Conservation (phyloP, 768 basidiomycete genomes). For the Tephrocybe sp. region DNA sequence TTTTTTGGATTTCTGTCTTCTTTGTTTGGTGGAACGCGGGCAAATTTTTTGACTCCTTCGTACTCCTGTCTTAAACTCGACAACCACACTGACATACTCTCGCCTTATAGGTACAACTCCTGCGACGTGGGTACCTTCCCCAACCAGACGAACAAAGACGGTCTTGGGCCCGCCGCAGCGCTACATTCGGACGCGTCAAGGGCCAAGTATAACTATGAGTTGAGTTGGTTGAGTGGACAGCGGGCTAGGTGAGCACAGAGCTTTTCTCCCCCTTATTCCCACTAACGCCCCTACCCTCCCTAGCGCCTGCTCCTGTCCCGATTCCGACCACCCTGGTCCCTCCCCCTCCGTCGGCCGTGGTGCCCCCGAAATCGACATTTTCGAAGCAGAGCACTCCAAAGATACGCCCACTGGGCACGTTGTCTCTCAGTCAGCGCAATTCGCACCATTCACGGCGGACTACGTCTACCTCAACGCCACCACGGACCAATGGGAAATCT, state of each 20-base stretch:
- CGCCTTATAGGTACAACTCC: conserved; percentile 44
- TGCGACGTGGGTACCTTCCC: conserved; percentile 80
- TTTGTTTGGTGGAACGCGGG: too few species aligned
- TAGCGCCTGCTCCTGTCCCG: conserved; percentile 75
- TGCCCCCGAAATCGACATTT: conserved; percentile 81
- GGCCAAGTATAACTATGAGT: conserved; percentile 50
- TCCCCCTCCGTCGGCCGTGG: conserved; percentile 53
- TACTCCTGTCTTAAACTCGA: too few species aligned
- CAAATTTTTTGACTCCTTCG: too few species aligned
- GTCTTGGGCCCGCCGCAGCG: conserved; percentile 61
- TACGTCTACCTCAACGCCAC: conserved; percentile 37
- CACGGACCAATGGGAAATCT: conserved; percentile 32
- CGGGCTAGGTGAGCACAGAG: conserved; percentile 53
- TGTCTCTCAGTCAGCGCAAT: conserved; percentile 76
- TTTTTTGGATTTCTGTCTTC: too few species aligned
- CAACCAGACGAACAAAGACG: conserved; percentile 61
- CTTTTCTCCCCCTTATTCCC: not conserved
- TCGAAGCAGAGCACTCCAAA: conserved; percentile 76
- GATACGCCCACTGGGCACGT: conserved; percentile 41
- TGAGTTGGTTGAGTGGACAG: conserved; percentile 81
- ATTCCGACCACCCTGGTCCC: conserved; percentile 80
- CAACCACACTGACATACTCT: too few species aligned
- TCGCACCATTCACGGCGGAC: conserved; percentile 54
- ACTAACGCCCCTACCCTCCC: not conserved
- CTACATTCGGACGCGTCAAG: conserved; percentile 47